These are phyloP conservation scores for Suillus plorans DNA, from an alignment of 768 basidiomycete species.

Conservation along the genomic window DNA sequence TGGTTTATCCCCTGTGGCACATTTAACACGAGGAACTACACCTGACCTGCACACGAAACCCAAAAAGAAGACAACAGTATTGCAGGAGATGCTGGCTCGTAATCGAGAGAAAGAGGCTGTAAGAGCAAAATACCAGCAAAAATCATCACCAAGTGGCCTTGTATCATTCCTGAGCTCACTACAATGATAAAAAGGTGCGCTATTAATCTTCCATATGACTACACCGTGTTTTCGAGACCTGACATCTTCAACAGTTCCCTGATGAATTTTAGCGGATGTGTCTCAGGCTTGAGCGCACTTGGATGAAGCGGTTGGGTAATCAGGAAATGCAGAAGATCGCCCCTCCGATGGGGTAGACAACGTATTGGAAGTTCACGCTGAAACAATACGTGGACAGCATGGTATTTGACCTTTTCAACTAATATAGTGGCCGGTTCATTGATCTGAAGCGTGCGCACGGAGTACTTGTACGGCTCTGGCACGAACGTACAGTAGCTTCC, in stretches of 20 bases:
- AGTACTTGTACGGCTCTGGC: background rate
- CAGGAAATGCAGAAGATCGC: constrained; percentile 48
- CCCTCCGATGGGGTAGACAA: background rate
- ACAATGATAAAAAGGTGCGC: constrained; percentile 8
- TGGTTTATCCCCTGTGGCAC: background rate
- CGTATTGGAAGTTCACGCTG: background rate
- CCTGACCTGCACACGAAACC: constrained; percentile 34
- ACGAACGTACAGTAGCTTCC: no score
- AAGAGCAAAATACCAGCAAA: constrained; percentile 17
- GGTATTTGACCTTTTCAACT: background rate
- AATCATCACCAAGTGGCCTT: constrained; percentile 37
- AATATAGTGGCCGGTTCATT: background rate
- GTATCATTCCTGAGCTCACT: constrained; percentile 54
- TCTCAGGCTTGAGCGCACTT: background rate
- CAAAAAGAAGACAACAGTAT: constrained; percentile 51
- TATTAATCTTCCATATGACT: background rate
- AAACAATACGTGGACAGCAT: background rate
- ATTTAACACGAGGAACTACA: background rate
- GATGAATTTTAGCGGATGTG: background rate
- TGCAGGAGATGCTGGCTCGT: constrained; percentile 64
- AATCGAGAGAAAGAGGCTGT: constrained; percentile 49
- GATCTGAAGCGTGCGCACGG: background rate
- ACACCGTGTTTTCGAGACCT: background rate
- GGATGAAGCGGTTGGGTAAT: constrained; percentile 59
- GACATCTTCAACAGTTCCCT: no score